phyloP scores from a whole-genome alignment of 176 grass and related monocot species.

The Lolium multiflorum region DNA sequence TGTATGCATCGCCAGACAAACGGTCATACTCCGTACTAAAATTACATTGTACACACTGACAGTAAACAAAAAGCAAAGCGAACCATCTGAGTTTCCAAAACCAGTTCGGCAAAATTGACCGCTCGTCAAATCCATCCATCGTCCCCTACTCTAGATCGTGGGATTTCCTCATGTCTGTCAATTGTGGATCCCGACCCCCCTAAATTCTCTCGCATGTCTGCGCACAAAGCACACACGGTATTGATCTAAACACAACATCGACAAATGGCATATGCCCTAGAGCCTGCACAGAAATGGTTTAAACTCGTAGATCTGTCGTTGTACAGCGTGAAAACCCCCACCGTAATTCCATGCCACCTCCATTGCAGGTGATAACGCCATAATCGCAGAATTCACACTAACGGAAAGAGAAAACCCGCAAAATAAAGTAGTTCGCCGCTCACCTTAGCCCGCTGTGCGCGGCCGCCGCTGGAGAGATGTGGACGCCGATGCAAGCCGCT shows the following conservation, averaged over 20 bases:
- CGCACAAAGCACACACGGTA: background rate
- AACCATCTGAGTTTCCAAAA: background rate
- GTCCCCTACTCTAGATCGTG: background rate
- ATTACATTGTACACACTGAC: conserved; percentile 13
- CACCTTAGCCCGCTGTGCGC: conserved; percentile 33
- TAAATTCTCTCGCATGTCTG: background rate
- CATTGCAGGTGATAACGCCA: background rate
- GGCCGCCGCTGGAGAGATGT: background rate
- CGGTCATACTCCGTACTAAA: background rate
- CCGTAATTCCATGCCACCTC: background rate
- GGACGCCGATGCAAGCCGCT: background rate
- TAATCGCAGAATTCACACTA: background rate
- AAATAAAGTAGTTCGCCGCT: background rate
- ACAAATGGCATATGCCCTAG: conserved; percentile 23
- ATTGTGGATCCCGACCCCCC: background rate
- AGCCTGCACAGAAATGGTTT: background rate
- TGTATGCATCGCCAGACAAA: background rate
- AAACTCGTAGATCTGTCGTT: background rate
- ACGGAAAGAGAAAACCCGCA: background rate
- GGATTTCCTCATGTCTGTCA: too few relatives aligned
- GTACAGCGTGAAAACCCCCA: background rate
- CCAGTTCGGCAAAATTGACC: background rate
- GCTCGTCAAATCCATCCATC: background rate
- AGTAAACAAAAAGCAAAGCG: background rate
- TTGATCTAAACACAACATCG: background rate